phyloP scores from a whole-genome alignment of 2,329 filamentous ascomycete genomes.

The Fusarium proliferatum region DNA sequence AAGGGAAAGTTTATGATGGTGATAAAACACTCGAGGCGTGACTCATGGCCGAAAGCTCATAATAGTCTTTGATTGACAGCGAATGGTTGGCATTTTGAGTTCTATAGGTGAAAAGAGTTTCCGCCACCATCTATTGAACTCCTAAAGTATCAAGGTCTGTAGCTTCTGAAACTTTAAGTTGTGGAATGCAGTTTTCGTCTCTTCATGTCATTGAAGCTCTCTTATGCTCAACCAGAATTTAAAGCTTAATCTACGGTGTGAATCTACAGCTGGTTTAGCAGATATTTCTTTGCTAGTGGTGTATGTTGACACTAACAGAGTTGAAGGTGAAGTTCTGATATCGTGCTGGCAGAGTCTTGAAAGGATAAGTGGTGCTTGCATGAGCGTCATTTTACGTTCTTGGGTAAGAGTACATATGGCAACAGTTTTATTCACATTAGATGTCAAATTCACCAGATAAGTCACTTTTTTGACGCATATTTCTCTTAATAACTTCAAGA shows the following conservation, averaged over 20 bases:
- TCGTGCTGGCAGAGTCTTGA: background rate
- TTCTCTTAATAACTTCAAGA: rapidly evolving
- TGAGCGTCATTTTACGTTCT: background rate
- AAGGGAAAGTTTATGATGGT: background rate
- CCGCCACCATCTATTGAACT: rapidly evolving
- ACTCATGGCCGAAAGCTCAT: background rate
- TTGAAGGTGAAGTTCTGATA: background rate
- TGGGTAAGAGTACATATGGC: background rate
- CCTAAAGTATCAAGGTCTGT: rapidly evolving
- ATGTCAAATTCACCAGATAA: background rate
- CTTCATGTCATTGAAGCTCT: background rate
- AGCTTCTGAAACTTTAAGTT: too few relatives aligned
- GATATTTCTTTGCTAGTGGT: background rate
- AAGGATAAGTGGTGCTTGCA: background rate
- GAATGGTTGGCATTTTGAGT: background rate
- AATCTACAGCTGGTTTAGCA: too few relatives aligned
- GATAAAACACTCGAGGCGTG: background rate
- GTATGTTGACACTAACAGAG: background rate
- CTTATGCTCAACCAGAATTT: background rate
- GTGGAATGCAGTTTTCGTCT: background rate
- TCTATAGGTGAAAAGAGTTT: too few relatives aligned
- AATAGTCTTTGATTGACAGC: background rate
- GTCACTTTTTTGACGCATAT: rapidly evolving
- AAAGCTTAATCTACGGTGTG: background rate
- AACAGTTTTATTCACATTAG: background rate